Base-by-base conservation (phyloP, 331 rosid species). In the Acacia pycnantha region DNA sequence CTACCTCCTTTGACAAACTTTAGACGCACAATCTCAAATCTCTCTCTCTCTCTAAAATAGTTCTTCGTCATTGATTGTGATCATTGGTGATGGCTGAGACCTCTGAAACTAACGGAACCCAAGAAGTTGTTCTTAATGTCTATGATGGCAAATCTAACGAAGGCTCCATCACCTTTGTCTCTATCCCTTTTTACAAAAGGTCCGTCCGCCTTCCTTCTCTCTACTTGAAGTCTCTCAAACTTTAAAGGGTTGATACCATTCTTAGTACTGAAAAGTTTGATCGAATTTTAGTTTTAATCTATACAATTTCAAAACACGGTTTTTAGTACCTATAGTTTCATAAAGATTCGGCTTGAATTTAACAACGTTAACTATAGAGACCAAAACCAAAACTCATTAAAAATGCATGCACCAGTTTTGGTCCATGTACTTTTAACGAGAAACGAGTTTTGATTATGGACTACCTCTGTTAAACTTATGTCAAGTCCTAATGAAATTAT, bases 151-250 rank as follows among this genome's bases (percentile, higher is more conserved):
- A 67, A 51, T 1, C 61, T 26, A 24, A 35, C 24, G 73, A 85
- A 54, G 22, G 2, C 50, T 79, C 90, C 41, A 8, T 13, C 77
- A 12, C 46, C 26, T 76, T 26, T 44, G 9, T 77, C 76, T 82
- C 84, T 19, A 79, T 88, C 10, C 78, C 89, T 70, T 89, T 90
- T 35, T 92, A 54, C 98, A 95, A 44, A 92, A 95, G 97, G 99
- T 93, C 12, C 48, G 44, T 35, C 31, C 58, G 4, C n/a, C 6
- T 4, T 9, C n/a, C 15, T 6, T 29, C 70, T 64, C 10, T 59
- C 21, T 64, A 14, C 8, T 5, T 4, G 0, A 12, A 61, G 67
- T 61, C n/a, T 61, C 19, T 56, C 27, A 56, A 56, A n/a, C 64
- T 54, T 21, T 18, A 21, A 43, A 9, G 12, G 46, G 46, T 10